phyloP scores from a whole-genome alignment of 768 basidiomycete genomes.

The Tephrocybe sp. region DNA sequence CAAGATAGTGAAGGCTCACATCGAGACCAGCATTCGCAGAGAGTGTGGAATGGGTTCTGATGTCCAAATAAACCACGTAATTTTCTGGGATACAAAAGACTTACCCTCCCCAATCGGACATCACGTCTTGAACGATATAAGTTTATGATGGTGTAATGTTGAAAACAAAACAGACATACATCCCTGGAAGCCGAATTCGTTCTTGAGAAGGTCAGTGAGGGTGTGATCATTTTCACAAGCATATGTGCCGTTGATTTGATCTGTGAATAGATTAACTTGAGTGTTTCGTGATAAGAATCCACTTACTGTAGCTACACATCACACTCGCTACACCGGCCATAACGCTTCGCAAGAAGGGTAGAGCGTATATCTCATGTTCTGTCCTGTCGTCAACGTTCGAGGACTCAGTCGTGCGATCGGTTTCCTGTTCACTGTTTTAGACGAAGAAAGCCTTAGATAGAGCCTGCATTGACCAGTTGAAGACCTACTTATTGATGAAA shows the following conservation, averaged over 20 bases:
- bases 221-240: slow-evolving; percentile 74
- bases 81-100: slow-evolving; percentile 3
- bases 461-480: neutral
- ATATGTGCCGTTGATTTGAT: slow-evolving; percentile 65
- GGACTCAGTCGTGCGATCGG: slow-evolving; percentile 47
- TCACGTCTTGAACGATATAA: slow-evolving; percentile 38
- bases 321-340: slow-evolving; percentile 70
- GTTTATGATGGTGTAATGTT: neutral
- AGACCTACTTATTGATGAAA: slow-evolving; percentile 65
- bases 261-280: slow-evolving; percentile 26
- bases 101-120: slow-evolving; percentile 73
- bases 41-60: slow-evolving; percentile 54
- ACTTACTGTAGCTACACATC: slow-evolving; percentile 76
- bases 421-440: slow-evolving; percentile 60
- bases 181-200: slow-evolving; percentile 75
- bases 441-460: neutral
- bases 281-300: neutral
- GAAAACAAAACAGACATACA: slow-evolving; percentile 32
- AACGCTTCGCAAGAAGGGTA: slow-evolving; percentile 66
- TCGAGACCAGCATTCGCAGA: slow-evolving; percentile 64
- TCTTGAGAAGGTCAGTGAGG: slow-evolving; percentile 69
- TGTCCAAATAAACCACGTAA: neutral
- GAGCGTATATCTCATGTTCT: slow-evolving; percentile 70
- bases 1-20: slow-evolving; percentile 30
- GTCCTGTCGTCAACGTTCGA: slow-evolving; percentile 82